phyloP scores from a whole-genome alignment of 352 stramenopile genomes.

The Phytophthora melonis region DNA sequence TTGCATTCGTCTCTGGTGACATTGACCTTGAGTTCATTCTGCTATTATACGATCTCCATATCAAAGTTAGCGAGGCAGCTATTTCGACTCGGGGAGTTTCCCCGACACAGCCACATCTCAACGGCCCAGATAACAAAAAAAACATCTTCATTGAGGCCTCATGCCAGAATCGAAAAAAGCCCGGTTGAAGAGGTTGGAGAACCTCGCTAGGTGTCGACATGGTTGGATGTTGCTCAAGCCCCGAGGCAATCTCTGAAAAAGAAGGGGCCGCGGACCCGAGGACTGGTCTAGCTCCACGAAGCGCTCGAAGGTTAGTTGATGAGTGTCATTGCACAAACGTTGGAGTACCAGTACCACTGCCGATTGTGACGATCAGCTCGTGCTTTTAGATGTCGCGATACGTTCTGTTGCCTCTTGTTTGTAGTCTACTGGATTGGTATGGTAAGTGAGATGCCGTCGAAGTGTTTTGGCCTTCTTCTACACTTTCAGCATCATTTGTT shows the following conservation, averaged over 20 bases:
- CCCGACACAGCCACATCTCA: constrained; percentile 9
- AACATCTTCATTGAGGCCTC: neutral
- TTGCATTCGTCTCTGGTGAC: constrained; percentile 31
- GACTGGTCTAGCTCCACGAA: constrained; percentile 34
- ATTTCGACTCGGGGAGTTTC: constrained; percentile 39
- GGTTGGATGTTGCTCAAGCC: constrained; percentile 33
- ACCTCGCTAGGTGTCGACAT: constrained; percentile 5
- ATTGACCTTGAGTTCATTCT: constrained; percentile 5
- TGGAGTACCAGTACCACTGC: neutral
- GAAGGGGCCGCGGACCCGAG: constrained; percentile 13
- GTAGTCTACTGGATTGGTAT: constrained; percentile 90
- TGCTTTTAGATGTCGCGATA: constrained; percentile 71
- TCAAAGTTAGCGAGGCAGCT: constrained; percentile 1
- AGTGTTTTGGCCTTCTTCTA: too few species aligned
- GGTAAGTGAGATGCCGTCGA: constrained; percentile 32
- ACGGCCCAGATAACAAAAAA: neutral
- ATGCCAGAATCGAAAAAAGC: constrained; percentile 3
- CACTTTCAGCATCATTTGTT: neutral
- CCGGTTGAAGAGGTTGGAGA: neutral
- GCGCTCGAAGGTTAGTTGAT: constrained; percentile 40
- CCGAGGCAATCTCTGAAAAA: constrained; percentile 22
- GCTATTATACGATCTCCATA: neutral
- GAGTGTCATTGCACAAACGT: neutral
- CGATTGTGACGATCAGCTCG: neutral
- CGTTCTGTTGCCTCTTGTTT: constrained; percentile 84